Percentiles rank a stretch among this genome's conserved stretches.
Evolutionary conservation across 2,329 filamentous ascomycete genomes (phyloP).

Genomic region (Rhexocercosporidium sp.): DNA sequence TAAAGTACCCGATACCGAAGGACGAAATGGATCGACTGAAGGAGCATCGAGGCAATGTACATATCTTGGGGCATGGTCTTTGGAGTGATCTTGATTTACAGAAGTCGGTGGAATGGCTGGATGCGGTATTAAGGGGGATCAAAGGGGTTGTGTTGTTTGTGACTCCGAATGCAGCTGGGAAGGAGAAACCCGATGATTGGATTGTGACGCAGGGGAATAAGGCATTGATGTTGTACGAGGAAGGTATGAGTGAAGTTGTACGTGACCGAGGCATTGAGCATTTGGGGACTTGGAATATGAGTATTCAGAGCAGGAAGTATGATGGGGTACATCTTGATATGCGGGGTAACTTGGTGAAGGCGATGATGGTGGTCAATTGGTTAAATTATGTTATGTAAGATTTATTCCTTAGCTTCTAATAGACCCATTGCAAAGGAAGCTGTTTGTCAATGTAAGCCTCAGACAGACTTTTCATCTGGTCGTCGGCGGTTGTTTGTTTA

Average conservation of each 20-base stretch:
- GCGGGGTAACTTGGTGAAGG: constrained; percentile 53
- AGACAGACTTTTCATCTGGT: no score
- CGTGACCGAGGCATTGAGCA: constrained; percentile 48
- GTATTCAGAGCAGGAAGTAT: constrained; percentile 52
- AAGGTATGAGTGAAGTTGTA: constrained; percentile 33
- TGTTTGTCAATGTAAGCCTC: no score
- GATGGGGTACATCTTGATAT: constrained; percentile 55
- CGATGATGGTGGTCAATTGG: constrained; percentile 57
- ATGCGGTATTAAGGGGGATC: constrained; percentile 44
- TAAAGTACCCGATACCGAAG: constrained; percentile 48
- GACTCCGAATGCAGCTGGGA: constrained; percentile 53
- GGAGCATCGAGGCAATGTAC: no score
- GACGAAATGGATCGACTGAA: constrained; percentile 49
- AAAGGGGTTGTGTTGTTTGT: constrained; percentile 42
- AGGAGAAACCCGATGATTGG: constrained; percentile 52
- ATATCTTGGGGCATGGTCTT: constrained; percentile 53
- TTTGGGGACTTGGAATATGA: constrained; percentile 57
- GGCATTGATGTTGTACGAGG: constrained; percentile 52
- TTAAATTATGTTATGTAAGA: no score
- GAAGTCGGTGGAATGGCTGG: constrained; percentile 49
- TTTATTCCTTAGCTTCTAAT: no score
- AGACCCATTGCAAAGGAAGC: no score
- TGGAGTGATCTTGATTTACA: constrained; percentile 53
- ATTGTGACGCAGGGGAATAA: constrained; percentile 54
- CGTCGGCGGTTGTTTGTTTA: no score